Conservation (phyloP, 2,329 filamentous ascomycete species). For the Pezicula radicicola region DNA sequence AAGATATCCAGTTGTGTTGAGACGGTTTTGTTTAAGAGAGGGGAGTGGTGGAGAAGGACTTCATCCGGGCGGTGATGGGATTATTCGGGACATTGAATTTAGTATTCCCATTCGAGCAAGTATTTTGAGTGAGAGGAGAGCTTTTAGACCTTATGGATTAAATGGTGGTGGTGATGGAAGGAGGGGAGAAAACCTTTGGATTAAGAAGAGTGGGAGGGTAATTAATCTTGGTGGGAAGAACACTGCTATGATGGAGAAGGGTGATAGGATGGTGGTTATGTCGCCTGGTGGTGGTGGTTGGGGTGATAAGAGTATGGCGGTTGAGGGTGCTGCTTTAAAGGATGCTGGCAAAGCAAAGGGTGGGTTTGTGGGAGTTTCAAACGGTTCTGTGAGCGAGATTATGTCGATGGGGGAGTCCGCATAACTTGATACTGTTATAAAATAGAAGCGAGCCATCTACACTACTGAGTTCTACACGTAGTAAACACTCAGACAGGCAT, state of each 20-base stretch:
- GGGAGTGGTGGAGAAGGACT: conserved; percentile 62
- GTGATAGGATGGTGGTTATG: conserved; percentile 20
- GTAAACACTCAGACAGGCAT: too few relatives aligned
- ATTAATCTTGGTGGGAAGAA: conserved; percentile 23
- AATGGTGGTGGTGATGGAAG: conserved; percentile 74
- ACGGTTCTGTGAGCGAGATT: too few relatives aligned
- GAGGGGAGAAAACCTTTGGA: conserved; percentile 81
- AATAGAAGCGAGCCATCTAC: too few relatives aligned
- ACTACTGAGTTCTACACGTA: too few relatives aligned
- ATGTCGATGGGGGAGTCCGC: too few relatives aligned
- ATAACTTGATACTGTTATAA: too few relatives aligned
- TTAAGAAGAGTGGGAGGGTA: conserved; percentile 31
- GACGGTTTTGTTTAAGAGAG: conserved; percentile 61
- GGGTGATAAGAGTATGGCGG: conserved; percentile 7
- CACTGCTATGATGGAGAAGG: conserved; percentile 16
- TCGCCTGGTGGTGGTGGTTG: conserved; percentile 21
- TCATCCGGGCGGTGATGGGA: conserved; percentile 68
- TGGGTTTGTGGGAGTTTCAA: too few relatives aligned
- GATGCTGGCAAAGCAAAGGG: too few relatives aligned
- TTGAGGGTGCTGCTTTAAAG: too few relatives aligned
- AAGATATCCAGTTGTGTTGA: conserved; percentile 68
- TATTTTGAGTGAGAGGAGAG: conserved; percentile 75
- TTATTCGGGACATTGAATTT: conserved; percentile 76
- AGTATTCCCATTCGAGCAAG: conserved; percentile 70
- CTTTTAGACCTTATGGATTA: conserved; percentile 75